Evolutionary conservation across 805 yeast genomes (phyloP), one percentile per base, ranked within the genome.

Genomic region (Candida boidinii): DNA sequence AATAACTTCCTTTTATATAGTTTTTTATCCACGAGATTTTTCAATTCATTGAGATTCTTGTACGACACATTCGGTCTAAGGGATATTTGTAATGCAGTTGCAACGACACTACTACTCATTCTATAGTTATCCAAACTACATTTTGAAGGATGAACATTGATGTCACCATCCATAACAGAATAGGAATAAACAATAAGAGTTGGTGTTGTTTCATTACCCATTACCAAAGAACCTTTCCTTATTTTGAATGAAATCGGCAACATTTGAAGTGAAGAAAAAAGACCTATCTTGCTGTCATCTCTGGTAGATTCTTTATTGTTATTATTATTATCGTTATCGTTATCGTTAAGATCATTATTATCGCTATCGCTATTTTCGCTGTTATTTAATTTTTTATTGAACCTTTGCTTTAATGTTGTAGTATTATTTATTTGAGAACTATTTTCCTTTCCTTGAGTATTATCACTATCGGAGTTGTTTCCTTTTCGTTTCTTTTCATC

Each of bases 201-300:
- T 2, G 92, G 79, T 0, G 96, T 86, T 12, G 73, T 68, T 38
- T 68, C 65, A 53, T 88, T 90, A 7, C 98, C 98, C 15, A 86
- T 47, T 1, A 85, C 80, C 18, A 85, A 30, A 0, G 95, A 79
- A 1, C 90, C 86, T 35, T 73, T 79, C 28, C 63, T 69, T 10
- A 84, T 61, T 7, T 60, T 55, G 2, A 85, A 30, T 11, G 72
- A 70, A 3, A 90, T 43, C 0, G 98, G 98, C 9, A 85, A 57
- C 10, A 67, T 35, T 8, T 48, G 47, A 21, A 66, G 38, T 8
- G 60, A 34, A 11, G 28, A 33, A 5, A 26, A 17, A 17, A 17
- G n/a, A 17, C 25, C 10, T 22, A 23, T 24, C 9, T 16, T 28
- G 10, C 32, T 28, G 17, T 33, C n/a, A n/a, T n/a, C n/a, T n/a